Evolutionary conservation across 1,139 yeast species (phyloP), one percentile per base, ranked within the genome.

Genomic region (Pneumocystis carinii): DNA sequence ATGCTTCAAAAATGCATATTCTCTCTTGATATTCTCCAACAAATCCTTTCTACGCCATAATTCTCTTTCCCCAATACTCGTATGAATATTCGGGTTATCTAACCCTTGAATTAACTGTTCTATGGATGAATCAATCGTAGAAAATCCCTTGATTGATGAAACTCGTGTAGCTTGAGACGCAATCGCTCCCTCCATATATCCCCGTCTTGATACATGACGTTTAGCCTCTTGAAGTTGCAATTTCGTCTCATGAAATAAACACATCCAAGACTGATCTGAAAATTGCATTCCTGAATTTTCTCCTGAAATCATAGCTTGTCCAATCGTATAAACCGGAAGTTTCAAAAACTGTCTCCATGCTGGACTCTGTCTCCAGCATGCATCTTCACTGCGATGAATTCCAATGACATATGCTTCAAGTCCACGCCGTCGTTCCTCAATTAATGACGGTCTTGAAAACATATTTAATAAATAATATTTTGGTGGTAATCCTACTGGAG

Each of bases 371-470:
- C 75, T 73, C 81, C 81, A 78, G 61, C 76, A 73, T 53, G 71
- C 69, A 66, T 76, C 70, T 0, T 72, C 67, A 66, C 85, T 88
- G 39, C 73, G 73, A 5, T 85, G 70, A n/a, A 85, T 64, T 8
- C 72, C 73, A 59, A 74, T 73, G 6, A 86, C 69, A 69, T 86
- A 85, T 48, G 68, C 67, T 1, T 79, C 77, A 42, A 87, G 73
- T 27, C 77, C 78, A 0, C 39, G 59, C 63, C 79, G 77, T 48
- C 95, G 74, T 63, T 80, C 81, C 42, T 78, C 79, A 0, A 82
- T 74, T 0, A 82, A 70, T 10, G 71, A 70, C 0, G 71, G 64
- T 57, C 62, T 61, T 8, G 60, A 35, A 35, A 67, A 53, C 12
- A 67, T 62, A 70, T 73, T 15, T 67, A 69, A 36, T 15, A 60